A percentile compares a stretch with the other conserved stretches of the same genome.
phyloP scores from a whole-genome alignment of 176 grass and related monocot genomes.

The Carex myosuroides region DNA sequence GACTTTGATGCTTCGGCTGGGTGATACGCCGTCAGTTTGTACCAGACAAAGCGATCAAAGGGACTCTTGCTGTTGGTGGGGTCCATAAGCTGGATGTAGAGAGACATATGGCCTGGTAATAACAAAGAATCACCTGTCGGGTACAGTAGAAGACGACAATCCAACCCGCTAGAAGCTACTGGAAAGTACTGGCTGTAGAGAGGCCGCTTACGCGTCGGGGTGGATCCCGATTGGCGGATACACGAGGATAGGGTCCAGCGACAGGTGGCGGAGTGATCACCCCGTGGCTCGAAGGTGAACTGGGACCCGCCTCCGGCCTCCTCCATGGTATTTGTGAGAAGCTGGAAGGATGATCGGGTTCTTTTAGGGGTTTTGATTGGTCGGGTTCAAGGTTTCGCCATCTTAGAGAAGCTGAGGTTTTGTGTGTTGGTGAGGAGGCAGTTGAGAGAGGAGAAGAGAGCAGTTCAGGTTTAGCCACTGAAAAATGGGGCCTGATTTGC shows the following conservation, averaged over 20 bases:
- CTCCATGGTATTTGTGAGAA: not conserved
- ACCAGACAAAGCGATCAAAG: constrained; percentile 80
- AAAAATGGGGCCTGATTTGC: not conserved
- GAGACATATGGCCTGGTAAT: constrained; percentile 74
- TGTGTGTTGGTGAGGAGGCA: constrained; percentile 5
- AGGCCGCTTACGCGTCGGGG: constrained; percentile 41
- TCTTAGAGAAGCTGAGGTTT: constrained; percentile 16
- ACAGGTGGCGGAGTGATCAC: constrained; percentile 66
- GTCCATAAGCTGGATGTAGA: constrained; percentile 96
- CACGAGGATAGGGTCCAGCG: constrained; percentile 82
- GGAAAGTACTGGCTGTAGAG: constrained; percentile 92
- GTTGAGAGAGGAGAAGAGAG: not conserved
- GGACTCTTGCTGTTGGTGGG: constrained; percentile 65
- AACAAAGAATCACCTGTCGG: constrained; percentile 79
- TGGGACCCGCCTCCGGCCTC: constrained; percentile 15
- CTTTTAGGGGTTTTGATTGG: constrained; percentile 28
- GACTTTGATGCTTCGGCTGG: constrained; percentile 53
- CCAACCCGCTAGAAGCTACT: constrained; percentile 54
- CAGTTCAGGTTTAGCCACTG: not conserved
- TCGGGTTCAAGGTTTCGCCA: constrained; percentile 27
- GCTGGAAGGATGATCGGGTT: not conserved
- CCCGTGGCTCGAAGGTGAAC: constrained; percentile 61
- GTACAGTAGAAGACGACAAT: constrained; percentile 91
- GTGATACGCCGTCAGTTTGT: constrained; percentile 65
- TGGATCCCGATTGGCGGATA: constrained; percentile 28